Evolutionary conservation across 495 filamentous ascomycete species (phyloP), one percentile per base, ranked within the genome.

Genomic region (Penicillium cinerascens): DNA sequence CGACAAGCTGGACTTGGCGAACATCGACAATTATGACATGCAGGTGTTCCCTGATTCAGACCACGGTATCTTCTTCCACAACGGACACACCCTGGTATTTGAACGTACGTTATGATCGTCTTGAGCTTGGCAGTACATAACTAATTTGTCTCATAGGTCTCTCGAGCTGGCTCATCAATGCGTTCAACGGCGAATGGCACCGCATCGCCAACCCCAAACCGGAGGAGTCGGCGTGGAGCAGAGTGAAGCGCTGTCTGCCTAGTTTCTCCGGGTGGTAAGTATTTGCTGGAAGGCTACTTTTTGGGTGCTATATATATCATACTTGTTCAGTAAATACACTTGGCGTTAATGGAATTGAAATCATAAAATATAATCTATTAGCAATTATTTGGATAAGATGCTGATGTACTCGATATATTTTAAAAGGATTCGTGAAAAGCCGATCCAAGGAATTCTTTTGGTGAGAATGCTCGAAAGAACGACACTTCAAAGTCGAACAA

Each of bases 11-110:
- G 91, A 98, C 70, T 63, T 96, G 52, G 84, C 75, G 2, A 82
- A 82, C 23, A 82, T 97, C 2, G 87, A 95, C 71, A 98, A 98
- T 66, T 98, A 96, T 56, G 93, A 98, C 65, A 81, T 97, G 40
- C 92, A 96, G 70, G 84, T 96, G 17, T 98, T 95, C 72, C 93
- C 93, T 9, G 93, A 98, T 67, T 92, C 87, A 10, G 92, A 98
- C 73, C 93, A 98, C 70, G 85, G 88, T 48, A 98, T 98, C 48
- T 89, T 81, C 60, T 97, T 97, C 64, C 93, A 98, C 68, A 93
- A 90, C 71, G 93, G 88, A 17, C 91, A 96, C 68, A 75, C 76
- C 42, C 88, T 97, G 65, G 93, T 98, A 25, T 97, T 95, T 71
- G 90, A 97, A 63, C 91, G 92, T 96, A 72, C 79, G 91, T 78